Evolutionary conservation across 2,329 filamentous ascomycete species (phyloP).

Genomic region (Aspergillus caelatus): DNA sequence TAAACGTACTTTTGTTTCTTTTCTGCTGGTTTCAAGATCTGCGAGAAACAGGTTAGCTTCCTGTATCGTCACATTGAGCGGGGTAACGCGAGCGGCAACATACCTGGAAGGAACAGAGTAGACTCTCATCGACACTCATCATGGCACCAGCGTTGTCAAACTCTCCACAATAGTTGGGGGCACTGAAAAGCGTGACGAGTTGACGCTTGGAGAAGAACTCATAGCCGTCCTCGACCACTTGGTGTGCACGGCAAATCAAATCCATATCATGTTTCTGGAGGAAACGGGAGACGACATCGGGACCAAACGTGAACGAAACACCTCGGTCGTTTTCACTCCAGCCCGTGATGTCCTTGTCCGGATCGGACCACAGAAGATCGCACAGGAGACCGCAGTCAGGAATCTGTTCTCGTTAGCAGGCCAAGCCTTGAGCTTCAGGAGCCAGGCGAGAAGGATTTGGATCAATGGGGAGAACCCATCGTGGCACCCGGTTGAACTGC

Average conservation of each 20-base stretch:
- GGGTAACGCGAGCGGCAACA: slow-evolving; percentile 20
- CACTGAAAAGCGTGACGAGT: slow-evolving; percentile 94
- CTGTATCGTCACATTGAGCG: neutral
- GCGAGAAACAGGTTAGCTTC: slow-evolving; percentile 1
- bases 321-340: slow-evolving; percentile 99
- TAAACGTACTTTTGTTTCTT: slow-evolving; percentile 99
- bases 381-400: slow-evolving; percentile 96
- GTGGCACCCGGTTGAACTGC: neutral
- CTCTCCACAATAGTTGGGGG: slow-evolving; percentile 98
- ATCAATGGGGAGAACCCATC: slow-evolving; percentile 9
- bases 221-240: slow-evolving; percentile 98
- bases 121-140: slow-evolving; percentile 99
- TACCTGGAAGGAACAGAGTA: slow-evolving; percentile 99
- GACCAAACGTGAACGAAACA: slow-evolving; percentile 97
- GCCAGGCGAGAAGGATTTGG: slow-evolving; percentile 24
- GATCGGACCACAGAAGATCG: slow-evolving; percentile 97
- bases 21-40: slow-evolving; percentile 99
- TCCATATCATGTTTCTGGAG: slow-evolving; percentile 99
- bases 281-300: slow-evolving; percentile 95
- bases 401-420: slow-evolving; percentile 66
- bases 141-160: slow-evolving; percentile 99
- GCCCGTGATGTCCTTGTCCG: slow-evolving; percentile 97
- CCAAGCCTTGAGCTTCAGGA: slow-evolving; percentile 38
- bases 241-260: slow-evolving; percentile 96
- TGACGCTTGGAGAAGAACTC: slow-evolving; percentile 99